Evolutionary conservation across 768 basidiomycete species (phyloP), one percentile per base, ranked within the genome.

Genomic region (Rhizopogon vulgaris): DNA sequence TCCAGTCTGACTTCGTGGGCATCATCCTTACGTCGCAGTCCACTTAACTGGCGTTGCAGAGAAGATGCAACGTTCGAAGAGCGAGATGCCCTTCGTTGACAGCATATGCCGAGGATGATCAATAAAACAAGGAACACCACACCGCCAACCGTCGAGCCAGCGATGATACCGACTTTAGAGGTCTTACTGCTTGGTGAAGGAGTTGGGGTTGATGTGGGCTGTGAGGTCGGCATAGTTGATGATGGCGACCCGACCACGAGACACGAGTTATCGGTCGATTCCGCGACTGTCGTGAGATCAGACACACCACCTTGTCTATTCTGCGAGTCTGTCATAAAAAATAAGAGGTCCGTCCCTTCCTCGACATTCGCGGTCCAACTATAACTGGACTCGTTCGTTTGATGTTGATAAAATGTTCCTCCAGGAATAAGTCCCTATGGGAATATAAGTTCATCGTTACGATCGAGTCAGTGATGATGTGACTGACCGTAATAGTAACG

Each of bases 251-350:
- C 60, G 24, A 60, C 58, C 56, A 75, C 74, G 18, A 87, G 63
- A 58, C 86, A 89, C n/a, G 72, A 72, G 24, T 52, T 60, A 49
- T 79, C 73, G 53, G 71, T 72, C 4, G 81, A 77, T 22, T 60
- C 61, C 6, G 71, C 71, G 14, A 87, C 81, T 6, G 56, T 62
- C 53, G 63, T 55, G 18, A 80, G 54, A 53, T 80, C 74, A 17
- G 83, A 81, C 51, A 73, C 73, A n/a, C 86, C 86, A 46, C 86
- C 86, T 51, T 73, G 71, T 41, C 71, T 67, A 6, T 78, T 77
- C 43, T 56, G 51, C 12, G 77, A 63, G 57, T 84, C 82, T 2
- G 71, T 66, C 76, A 85, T 72, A 38, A 76, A 58, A 45, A 85
- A 85, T 11, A 87, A 48, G 43, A 85, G 62, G 3, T 73, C 71